Base-by-base conservation (phyloP, 371 early-diverging fungal genomes). In the Amoeboaphelidium occidentale region DNA sequence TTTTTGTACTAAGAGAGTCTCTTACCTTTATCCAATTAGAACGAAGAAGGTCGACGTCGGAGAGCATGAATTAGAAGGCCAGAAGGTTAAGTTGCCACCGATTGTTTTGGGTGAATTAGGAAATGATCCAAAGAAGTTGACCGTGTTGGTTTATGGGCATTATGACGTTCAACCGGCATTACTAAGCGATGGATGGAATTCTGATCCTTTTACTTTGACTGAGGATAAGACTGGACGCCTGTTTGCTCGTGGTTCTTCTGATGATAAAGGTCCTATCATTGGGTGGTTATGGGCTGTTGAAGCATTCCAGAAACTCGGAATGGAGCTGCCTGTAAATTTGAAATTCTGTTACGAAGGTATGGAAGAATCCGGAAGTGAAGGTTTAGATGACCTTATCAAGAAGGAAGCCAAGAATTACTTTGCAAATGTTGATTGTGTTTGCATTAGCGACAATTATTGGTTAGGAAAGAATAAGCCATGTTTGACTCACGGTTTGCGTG, bases 361-460 rank as follows among this genome's bases (percentile, higher is more conserved):
- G 85, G 81, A 78, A 44, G 68, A 67, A 55, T 66, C 63, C 57
- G 90, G 90, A 52, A 79, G 80, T 43, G 90, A 86, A 67, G 92
- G 92, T 17, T 69, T 94, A 54, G 93, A 94, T 55, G 77, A 71
- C n/a, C 64, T 89, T 43, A 86, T 94, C 54, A 47, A 66, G 46
- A 59, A 60, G 14, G 89, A 92, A 61, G 90, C 90, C 28, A 67
- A 75, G 54, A 68, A 68, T 50, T 86, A 79, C 68, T 32, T 32
- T 32, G 70, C 68, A 62, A 78, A 70, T 59, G 85, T 83, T 2
- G 96, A 94, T 64, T 78, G 75, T 51, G 88, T 90, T 45, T 89
- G 88, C 71, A 92, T 94, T 58, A 74, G 76, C 48, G 96, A 94
- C 70, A 94, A 94, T 72, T 80, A 88, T 70, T 92, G 93, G 92